Percentiles rank a stretch among this genome's conserved stretches.
phyloP scores from a whole-genome alignment of 805 yeast genomes.

The Brettanomyces naardenensis region DNA sequence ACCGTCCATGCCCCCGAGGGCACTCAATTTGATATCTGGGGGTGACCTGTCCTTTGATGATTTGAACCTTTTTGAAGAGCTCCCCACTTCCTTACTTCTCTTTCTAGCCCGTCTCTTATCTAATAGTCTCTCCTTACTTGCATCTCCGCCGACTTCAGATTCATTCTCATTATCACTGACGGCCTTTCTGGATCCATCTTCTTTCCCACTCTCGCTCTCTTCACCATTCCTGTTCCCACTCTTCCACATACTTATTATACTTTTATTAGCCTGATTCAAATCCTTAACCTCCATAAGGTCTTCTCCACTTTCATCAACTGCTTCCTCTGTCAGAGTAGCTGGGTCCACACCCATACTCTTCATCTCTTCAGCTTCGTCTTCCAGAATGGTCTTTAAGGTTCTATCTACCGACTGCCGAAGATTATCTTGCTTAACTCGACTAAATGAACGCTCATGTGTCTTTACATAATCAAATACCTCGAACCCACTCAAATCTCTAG shows the following conservation, averaged over 20 bases:
- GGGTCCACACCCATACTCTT: constrained; percentile 25
- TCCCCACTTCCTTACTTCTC: constrained; percentile 38
- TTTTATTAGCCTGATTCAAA: constrained; percentile 64
- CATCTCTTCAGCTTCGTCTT: constrained; percentile 57
- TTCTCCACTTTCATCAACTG: constrained; percentile 26
- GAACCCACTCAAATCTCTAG: constrained; percentile 43
- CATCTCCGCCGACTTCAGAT: neutral
- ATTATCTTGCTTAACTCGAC: constrained; percentile 57
- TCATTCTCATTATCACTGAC: neutral
- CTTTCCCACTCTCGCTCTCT: constrained; percentile 18
- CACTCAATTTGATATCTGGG: constrained; percentile 58
- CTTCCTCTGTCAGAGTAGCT: constrained; percentile 4
- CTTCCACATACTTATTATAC: constrained; percentile 68
- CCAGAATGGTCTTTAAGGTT: constrained; percentile 44
- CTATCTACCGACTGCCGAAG: constrained; percentile 59
- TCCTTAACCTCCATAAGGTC: constrained; percentile 61
- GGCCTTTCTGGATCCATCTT: constrained; percentile 13
- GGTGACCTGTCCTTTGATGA: constrained; percentile 54
- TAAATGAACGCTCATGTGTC: constrained; percentile 55
- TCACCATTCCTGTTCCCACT: constrained; percentile 13
- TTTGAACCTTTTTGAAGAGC: constrained; percentile 21
- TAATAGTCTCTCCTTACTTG: neutral
- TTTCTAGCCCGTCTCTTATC: constrained; percentile 17
- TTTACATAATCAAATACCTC: constrained; percentile 57
- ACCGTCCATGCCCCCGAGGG: constrained; percentile 84